Evolutionary conservation across 495 filamentous ascomycete species (phyloP), one percentile per base, ranked within the genome.

Genomic region (Xylaria bambusicola): DNA sequence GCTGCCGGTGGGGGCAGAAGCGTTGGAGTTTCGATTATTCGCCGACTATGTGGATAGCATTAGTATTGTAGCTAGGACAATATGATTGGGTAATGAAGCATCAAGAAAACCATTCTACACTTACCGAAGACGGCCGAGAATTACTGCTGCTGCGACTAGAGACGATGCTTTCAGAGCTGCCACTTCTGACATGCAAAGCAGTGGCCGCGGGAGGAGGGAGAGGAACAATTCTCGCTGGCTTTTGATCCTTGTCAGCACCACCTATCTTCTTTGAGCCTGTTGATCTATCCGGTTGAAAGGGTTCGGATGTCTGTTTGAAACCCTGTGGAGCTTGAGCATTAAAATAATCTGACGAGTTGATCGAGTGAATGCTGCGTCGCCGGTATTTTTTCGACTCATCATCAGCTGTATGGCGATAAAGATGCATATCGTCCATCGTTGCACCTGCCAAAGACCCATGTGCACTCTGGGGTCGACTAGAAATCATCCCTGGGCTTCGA

Each of bases 341-440:
- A 57, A 73, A 67, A 69, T 78, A 82, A 61, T 82, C 81, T 59
- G 75, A 71, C 64, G 85, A 83, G 74, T 94, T 91, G 65, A 96
- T 82, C 47, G 84, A 89, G 55, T 90, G 89, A 78, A 92, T 82
- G 69, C 92, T 97, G 54, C 92, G 83, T 66, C 92, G 84, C 61
- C 92, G 80, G 75, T 92, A 90, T 61, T 88, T 82, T 71, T 90
- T 90, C 9, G 87, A 83, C 49, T 86, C 77, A 47, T 93, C 91
- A 17, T 82, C 76, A 33, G 71, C 44, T 13, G 71, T 64, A 33
- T 72, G 76, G 42, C 72, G 76, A 36, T 77, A 67, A 41, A 86
- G 62, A 36, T 73, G 76, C 69, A 81, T 78, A 59, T 87, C 84
- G 67, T 87, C 84, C 55, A 76, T 65, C 51, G 77, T 70, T 24